A percentile compares a stretch with the other conserved stretches of the same genome.
Conservation (phyloP, 345 rosid genomes). For the Eutrema japonicum region DNA sequence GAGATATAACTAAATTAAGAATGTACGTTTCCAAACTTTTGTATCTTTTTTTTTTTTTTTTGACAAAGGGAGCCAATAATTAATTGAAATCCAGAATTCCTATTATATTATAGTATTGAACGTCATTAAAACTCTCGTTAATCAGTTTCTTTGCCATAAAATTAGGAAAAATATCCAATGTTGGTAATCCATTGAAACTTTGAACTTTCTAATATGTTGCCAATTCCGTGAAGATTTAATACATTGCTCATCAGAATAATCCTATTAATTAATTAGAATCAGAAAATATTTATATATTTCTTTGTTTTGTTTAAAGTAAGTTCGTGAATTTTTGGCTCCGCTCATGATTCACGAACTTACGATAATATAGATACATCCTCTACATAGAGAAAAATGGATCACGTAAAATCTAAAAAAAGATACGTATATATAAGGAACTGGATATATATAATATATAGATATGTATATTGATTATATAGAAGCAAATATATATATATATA, state of each 20-base stretch:
- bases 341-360: constrained; percentile 9
- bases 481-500: not conserved
- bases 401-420: not conserved
- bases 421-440: not conserved
- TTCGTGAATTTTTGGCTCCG: not conserved
- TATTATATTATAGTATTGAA: not conserved
- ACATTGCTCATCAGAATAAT: constrained; percentile 6
- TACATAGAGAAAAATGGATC: not conserved
- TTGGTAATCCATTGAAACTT: not conserved
- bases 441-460: not conserved
- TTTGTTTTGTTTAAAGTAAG: no score
- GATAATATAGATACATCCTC: not conserved
- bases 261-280: not conserved
- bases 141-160: not conserved
- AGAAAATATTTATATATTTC: not conserved
- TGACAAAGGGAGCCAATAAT: no score
- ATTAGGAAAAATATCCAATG: not conserved
- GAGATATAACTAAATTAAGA: not conserved
- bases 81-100: not conserved
- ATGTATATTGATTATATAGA: not conserved
- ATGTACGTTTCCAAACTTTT: not conserved
- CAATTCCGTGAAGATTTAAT: constrained; percentile 24
- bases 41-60: no score
- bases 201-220: constrained; percentile 2
- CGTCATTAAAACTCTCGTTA: not conserved